Evolutionary conservation across 371 early-diverging fungal genomes (phyloP).

Genomic region (Mortierella sp.): DNA sequence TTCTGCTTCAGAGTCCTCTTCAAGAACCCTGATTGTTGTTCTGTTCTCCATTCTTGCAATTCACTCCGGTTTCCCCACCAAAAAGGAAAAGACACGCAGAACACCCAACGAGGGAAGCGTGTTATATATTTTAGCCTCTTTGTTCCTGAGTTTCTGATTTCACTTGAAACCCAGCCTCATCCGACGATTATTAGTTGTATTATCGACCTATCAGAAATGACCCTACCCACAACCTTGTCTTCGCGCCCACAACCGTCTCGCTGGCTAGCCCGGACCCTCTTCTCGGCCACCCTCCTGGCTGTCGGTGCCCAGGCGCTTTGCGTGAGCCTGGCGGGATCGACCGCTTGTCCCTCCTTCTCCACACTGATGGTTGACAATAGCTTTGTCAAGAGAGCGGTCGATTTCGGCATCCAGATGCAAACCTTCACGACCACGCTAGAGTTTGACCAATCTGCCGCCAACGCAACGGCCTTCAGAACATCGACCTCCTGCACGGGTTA

Average conservation of each 20-base stretch:
- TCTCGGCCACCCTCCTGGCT: constrained; percentile 16
- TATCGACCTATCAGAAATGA: neutral
- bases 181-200: neutral
- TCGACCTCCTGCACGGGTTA: constrained; percentile 16
- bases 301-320: constrained; percentile 19
- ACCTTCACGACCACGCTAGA: constrained; percentile 14
- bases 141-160: too few relatives aligned
- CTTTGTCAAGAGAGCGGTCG: neutral
- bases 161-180: too few relatives aligned
- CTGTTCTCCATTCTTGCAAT: too few relatives aligned
- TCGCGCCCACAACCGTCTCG: constrained; percentile 4
- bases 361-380: constrained; percentile 16
- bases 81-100: too few relatives aligned
- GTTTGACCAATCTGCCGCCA: constrained; percentile 25
- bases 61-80: too few relatives aligned
- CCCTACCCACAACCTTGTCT: constrained; percentile 2
- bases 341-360: constrained; percentile 21
- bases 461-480: constrained; percentile 33
- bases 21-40: too few relatives aligned
- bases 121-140: too few relatives aligned
- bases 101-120: too few relatives aligned
- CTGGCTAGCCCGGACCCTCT: constrained; percentile 18
- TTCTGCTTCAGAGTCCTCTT: too few relatives aligned
- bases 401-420: constrained; percentile 10
- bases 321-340: constrained; percentile 17